Base-by-base conservation (phyloP, 352 stramenopile genomes). In the Phytophthora fragariaefolia region DNA sequence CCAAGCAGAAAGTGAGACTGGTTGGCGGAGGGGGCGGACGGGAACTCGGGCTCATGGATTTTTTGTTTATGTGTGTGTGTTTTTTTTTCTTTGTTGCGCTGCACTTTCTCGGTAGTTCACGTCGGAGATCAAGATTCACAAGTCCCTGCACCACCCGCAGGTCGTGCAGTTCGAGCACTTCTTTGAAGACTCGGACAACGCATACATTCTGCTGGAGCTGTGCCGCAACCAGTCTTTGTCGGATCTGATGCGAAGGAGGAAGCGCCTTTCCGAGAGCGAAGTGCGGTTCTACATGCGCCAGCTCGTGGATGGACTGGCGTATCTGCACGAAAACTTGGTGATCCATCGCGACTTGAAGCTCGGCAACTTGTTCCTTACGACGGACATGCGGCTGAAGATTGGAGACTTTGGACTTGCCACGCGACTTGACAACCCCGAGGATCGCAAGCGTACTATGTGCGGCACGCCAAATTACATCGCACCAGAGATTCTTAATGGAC, bases 41-140 rank as follows among this genome's bases (percentile, higher is more conserved):
- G 38, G n/a, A 24, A 42, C 27, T n/a, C 23, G 20, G 27, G 17
- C 58, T 69, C 47, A 54, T 66, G 38, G 23, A 42, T 23, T 47
- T 20, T 43, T 43, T 43, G 3, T 48, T 46, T 60, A n/a, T n/a
- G n/a, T n/a, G n/a, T n/a, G n/a, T n/a, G n/a, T n/a, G n/a, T 43
- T 24, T 58, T 27, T 20, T 68, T 42, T 34, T 50, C 48, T 4
- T 58, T 13, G 36, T 10, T n/a, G 13, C 13, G 20, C 7, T 87
- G 92, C 87, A 49, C 66, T 74, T 77, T 74, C 52, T 77, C 58
- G 58, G 22, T 73, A 93, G 85, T 94, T 96, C 75, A 92, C 86
- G 36, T 97, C 94, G 17, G 97, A 99, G 73, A 99, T 99, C 77
- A 99, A 99, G 76, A 99, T 99, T 70, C 97, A 99, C 86, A 92